phyloP scores from a whole-genome alignment of 2,329 filamentous ascomycete species.

The Dactylonectria macrodidyma region DNA sequence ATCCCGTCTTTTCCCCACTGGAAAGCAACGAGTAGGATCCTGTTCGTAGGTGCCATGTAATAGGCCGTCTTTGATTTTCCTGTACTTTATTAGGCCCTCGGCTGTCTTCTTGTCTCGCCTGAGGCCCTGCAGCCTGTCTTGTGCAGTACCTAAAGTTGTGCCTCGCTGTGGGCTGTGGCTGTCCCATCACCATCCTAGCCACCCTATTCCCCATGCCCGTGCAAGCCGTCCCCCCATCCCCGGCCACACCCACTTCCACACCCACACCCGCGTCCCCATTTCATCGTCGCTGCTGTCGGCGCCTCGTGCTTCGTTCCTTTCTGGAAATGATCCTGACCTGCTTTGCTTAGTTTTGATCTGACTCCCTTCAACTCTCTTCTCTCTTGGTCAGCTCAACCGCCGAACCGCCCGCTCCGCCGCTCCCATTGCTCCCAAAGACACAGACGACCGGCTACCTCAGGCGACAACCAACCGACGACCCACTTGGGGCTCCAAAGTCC shows the following conservation, averaged over 20 bases:
- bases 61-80: not conserved
- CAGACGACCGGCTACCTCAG: slow-evolving; percentile 11
- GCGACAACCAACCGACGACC: slow-evolving; percentile 30
- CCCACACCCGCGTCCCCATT: slow-evolving; percentile 28
- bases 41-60: no score
- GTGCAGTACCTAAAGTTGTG: slow-evolving; percentile 7
- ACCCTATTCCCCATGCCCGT: not conserved
- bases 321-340: slow-evolving; percentile 16
- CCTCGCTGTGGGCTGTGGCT: slow-evolving; percentile 47
- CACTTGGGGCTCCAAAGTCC: slow-evolving; percentile 25
- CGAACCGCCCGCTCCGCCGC: not conserved
- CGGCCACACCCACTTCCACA: slow-evolving; percentile 9
- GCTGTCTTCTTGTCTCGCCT: slow-evolving; percentile 13
- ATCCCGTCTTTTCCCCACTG: slow-evolving; percentile 4
- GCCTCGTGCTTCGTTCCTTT: slow-evolving; percentile 26
- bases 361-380: slow-evolving; percentile 13
- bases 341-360: slow-evolving; percentile 14
- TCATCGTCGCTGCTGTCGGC: slow-evolving; percentile 28
- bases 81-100: not conserved
- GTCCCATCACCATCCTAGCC: slow-evolving; percentile 36
- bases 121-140: slow-evolving; percentile 36
- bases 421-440: not conserved
- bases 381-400: slow-evolving; percentile 10
- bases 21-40: not conserved
- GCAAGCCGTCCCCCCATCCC: slow-evolving; percentile 33